These are phyloP conservation scores for Candolleomyces aberdarensis DNA, from an alignment of 768 basidiomycete species.

Conservation along the genomic window DNA sequence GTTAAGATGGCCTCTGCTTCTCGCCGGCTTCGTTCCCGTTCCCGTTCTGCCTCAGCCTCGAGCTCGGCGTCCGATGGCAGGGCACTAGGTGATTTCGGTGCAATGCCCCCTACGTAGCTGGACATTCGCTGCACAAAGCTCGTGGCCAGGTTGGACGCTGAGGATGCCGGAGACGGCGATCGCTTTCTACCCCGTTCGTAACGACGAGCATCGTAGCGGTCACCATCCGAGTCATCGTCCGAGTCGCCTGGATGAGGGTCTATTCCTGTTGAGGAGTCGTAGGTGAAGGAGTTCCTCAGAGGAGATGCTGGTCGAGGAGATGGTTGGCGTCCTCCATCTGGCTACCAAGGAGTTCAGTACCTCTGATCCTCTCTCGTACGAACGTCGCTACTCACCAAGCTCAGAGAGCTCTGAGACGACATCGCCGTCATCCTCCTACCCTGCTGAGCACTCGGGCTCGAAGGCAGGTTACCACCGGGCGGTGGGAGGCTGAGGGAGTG, in stretches of 20 bases:
- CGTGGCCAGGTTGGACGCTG: slow-evolving; percentile 70
- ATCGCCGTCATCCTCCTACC: not conserved
- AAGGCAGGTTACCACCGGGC: slow-evolving; percentile 7
- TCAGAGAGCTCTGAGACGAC: not conserved
- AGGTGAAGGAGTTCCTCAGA: slow-evolving; percentile 59
- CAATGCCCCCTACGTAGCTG: slow-evolving; percentile 55
- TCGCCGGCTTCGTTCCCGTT: slow-evolving; percentile 69
- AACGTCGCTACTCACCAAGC: not conserved
- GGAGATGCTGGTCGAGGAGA: slow-evolving; percentile 67
- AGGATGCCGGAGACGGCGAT: slow-evolving; percentile 65
- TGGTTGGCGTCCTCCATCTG: slow-evolving; percentile 35
- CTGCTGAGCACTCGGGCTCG: slow-evolving; percentile 10
- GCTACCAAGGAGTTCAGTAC: slow-evolving; percentile 20
- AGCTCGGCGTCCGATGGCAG: slow-evolving; percentile 73
- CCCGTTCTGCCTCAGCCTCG: slow-evolving; percentile 75
- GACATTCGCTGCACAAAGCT: slow-evolving; percentile 76
- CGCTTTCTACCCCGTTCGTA: slow-evolving; percentile 26
- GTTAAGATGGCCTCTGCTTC: slow-evolving; percentile 79
- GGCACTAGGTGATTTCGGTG: slow-evolving; percentile 34
- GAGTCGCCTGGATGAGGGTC: slow-evolving; percentile 41
- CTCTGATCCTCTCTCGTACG: not conserved
- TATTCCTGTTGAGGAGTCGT: slow-evolving; percentile 56
- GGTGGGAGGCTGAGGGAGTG: slow-evolving; percentile 12
- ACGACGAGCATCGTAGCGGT: slow-evolving; percentile 29
- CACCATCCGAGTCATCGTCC: slow-evolving; percentile 41